A percentile compares a stretch with the other conserved stretches of the same genome.
Evolutionary conservation across 1,139 yeast genomes (phyloP).

Genomic region (Kurtzmaniella quercitrusa): DNA sequence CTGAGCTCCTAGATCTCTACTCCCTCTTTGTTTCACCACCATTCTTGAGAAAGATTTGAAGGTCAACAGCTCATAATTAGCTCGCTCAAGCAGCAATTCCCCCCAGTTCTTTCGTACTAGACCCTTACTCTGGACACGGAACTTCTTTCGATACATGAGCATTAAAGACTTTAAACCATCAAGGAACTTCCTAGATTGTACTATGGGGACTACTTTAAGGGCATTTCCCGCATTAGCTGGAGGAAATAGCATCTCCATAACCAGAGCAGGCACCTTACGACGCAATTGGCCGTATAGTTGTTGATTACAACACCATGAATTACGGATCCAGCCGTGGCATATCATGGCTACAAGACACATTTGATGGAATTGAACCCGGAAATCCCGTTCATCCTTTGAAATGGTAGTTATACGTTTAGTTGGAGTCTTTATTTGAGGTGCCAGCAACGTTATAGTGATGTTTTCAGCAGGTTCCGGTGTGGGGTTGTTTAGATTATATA

Average conservation of each 20-base stretch:
- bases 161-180: constrained; percentile 70
- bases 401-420: constrained; percentile 30
- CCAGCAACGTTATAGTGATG: constrained; percentile 7
- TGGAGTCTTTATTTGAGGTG: not conserved
- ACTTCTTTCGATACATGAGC: constrained; percentile 57
- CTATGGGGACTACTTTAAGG: constrained; percentile 26
- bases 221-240: constrained; percentile 14
- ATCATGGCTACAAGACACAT: constrained; percentile 54
- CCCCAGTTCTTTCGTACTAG: constrained; percentile 56
- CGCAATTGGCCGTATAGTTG: constrained; percentile 35
- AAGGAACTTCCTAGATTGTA: constrained; percentile 64
- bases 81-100: constrained; percentile 34
- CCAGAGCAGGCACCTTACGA: constrained; percentile 42
- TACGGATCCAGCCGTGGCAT: constrained; percentile 62
- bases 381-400: constrained; percentile 49
- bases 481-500: constrained; percentile 15
- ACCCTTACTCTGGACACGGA: constrained; percentile 46
- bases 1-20: constrained; percentile 78
- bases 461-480: constrained; percentile 6
- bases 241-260: constrained; percentile 47
- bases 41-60: constrained; percentile 36
- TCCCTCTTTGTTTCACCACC: constrained; percentile 52
- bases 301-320: constrained; percentile 67
- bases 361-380: constrained; percentile 56
- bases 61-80: constrained; percentile 23